Conservation (phyloP, 1,139 yeast species). For the Diutina catenulata region DNA sequence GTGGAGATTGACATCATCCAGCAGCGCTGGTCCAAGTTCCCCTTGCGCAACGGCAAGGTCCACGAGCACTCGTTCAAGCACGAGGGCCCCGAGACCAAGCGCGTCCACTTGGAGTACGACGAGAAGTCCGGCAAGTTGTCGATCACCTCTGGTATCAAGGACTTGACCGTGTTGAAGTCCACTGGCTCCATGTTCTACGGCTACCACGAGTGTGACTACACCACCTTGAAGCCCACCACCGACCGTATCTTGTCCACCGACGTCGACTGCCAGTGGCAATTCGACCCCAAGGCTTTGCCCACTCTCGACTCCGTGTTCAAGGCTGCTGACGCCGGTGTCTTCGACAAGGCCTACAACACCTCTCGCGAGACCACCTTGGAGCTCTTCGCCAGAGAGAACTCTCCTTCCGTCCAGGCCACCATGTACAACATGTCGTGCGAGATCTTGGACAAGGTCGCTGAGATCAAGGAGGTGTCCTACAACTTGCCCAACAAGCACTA, state of each 20-base stretch:
- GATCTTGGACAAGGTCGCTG: conserved; percentile 47
- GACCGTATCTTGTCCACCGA: conserved; percentile 87
- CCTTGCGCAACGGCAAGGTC: conserved; percentile 37
- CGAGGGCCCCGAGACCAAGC: conserved; percentile 74
- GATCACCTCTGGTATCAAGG: conserved; percentile 64
- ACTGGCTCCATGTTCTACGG: conserved; percentile 95
- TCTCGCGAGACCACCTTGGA: conserved; percentile 66
- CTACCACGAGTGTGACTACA: conserved; percentile 74
- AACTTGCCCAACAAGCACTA: conserved; percentile 85
- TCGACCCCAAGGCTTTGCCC: conserved; percentile 31
- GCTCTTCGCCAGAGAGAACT: conserved; percentile 72
- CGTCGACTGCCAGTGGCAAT: conserved; percentile 66
- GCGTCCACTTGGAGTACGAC: conserved; percentile 42
- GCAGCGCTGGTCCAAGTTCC: conserved; percentile 44
- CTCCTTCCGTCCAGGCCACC: conserved; percentile 89
- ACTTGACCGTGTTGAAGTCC: conserved; percentile 77
- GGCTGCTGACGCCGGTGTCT: conserved; percentile 48
- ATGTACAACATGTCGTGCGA: conserved; percentile 84
- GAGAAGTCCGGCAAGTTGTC: conserved; percentile 35
- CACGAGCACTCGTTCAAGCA: conserved; percentile 79
- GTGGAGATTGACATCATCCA: conserved; percentile 58
- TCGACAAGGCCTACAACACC: conserved; percentile 46
- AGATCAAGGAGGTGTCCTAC: conserved; percentile 55
- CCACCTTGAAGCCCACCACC: conserved; percentile 68
- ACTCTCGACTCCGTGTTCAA: conserved; percentile 38